Conservation (phyloP, 176 grass and related monocot species). For the Stipa capillata region DNA sequence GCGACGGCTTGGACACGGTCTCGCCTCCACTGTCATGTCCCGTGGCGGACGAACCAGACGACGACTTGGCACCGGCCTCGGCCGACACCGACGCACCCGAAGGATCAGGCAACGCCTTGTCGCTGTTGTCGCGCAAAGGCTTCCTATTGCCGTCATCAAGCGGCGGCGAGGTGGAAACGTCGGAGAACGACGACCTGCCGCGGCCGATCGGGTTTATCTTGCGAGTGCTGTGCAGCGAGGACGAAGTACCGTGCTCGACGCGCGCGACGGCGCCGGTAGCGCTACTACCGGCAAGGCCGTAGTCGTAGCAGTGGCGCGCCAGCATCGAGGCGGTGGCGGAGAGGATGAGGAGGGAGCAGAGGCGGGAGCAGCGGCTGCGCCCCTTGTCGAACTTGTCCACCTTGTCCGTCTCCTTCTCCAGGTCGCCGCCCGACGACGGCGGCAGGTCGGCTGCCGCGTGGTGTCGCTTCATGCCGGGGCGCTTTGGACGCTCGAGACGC, state of each 20-base stretch:
- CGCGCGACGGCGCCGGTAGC: background rate
- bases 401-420: background rate
- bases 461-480: constrained; percentile 24
- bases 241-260: background rate
- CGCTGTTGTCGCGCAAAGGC: background rate
- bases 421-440: background rate
- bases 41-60: background rate
- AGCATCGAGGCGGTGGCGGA: constrained; percentile 17
- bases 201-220: background rate
- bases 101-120: background rate
- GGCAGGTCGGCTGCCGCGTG: background rate
- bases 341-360: constrained; percentile 29
- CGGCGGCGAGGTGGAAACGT: background rate
- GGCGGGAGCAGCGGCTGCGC: background rate
- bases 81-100: background rate
- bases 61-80: background rate
- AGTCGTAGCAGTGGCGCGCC: constrained; percentile 30
- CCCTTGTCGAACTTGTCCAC: background rate
- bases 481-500: background rate
- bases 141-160: background rate
- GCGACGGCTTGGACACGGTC: background rate
- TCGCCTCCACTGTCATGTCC: background rate
- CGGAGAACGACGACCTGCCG: background rate
- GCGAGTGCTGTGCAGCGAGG: background rate
- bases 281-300: background rate